Percentiles rank a stretch among this genome's conserved stretches.
Conservation (phyloP, 257 asterid species). For the Plantago major region DNA sequence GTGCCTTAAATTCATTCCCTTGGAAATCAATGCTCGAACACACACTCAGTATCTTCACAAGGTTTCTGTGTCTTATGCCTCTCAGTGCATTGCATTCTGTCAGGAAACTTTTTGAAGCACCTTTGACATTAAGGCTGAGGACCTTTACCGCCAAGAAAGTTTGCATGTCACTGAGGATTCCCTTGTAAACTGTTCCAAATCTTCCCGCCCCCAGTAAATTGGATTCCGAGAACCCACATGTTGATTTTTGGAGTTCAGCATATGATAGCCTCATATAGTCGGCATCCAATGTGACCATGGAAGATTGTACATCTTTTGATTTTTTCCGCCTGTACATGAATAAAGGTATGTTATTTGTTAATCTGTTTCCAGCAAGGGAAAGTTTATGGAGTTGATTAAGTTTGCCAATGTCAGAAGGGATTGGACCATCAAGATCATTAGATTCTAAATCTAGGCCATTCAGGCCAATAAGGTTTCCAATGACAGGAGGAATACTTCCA, state of each 20-base stretch:
- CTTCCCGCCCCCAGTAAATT: constrained; percentile 23
- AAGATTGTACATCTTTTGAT: no score
- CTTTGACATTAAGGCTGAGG: constrained; percentile 15
- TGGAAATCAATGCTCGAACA: constrained; percentile 25
- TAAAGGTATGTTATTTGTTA: constrained; percentile 14
- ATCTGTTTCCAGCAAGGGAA: neutral
- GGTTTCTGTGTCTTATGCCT: constrained; percentile 22
- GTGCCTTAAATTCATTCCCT: constrained; percentile 7
- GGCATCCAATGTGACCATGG: no score
- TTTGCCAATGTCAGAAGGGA: constrained; percentile 24
- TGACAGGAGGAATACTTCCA: constrained; percentile 31
- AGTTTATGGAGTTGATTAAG: constrained; percentile 17
- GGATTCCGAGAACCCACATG: neutral
- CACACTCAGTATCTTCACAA: constrained; percentile 21
- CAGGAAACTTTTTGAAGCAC: constrained; percentile 26
- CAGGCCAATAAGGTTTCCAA: constrained; percentile 15
- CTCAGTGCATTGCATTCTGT: constrained; percentile 25
- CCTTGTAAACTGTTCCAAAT: constrained; percentile 28
- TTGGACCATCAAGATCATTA: constrained; percentile 23
- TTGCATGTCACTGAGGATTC: constrained; percentile 9
- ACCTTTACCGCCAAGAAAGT: constrained; percentile 17
- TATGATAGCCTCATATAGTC: no score
- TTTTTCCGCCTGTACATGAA: no score
- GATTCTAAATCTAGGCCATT: constrained; percentile 1
- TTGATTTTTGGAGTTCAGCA: no score